Base-by-base conservation (phyloP, 2,329 filamentous ascomycete genomes). In the Cladosporium phlei region DNA sequence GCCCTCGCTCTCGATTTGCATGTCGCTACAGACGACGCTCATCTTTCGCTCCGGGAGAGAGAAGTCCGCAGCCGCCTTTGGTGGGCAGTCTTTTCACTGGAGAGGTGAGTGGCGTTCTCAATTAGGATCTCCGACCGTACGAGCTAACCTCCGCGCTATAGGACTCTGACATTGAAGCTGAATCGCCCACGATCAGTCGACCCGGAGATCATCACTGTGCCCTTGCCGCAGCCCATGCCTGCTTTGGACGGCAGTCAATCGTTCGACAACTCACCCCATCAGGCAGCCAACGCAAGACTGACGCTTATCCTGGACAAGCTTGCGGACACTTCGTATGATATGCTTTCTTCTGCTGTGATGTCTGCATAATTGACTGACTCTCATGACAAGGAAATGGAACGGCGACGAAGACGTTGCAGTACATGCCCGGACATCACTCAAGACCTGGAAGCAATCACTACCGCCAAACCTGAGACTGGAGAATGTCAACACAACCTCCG, bases 31-130 rank as follows among this genome's bases (percentile, higher is more conserved):
- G 38, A 22, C 3, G 25, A 11, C 12, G 12, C 4, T 10, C 2
- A 4, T 12, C 9, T 8, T 9, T 30, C 25, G 14, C 8, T 10
- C 3, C 12, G 14, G 2, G 38, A 40, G 5, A 2, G 10, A 40
- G 38, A 40, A n/a, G 9, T 27, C 21, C 35, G 45, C 8, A 38
- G 45, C 19, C 34, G 45, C 5, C 17, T 47, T 2, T 47, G 45
- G 45, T 47, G 45, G 45, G 19, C 45, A 2, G 24, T 47, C 14
- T 47, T 40, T 29, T 39, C 45, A 8, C 20, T 47, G 6, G 45
- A 47, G 21, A 37, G 44, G 44, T 30, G 22, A 24, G 32, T n/a
- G 12, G 2, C 20, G 14, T 4, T 32, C 30, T 5, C 5, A n/a
- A 3, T 14, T 30, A n/a, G n/a, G 4, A 7, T 30, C 12, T 14